Percentiles rank a stretch among this genome's conserved stretches.
phyloP scores from a whole-genome alignment of 202 grass and related monocot species.

The Alloteropsis angusta region DNA sequence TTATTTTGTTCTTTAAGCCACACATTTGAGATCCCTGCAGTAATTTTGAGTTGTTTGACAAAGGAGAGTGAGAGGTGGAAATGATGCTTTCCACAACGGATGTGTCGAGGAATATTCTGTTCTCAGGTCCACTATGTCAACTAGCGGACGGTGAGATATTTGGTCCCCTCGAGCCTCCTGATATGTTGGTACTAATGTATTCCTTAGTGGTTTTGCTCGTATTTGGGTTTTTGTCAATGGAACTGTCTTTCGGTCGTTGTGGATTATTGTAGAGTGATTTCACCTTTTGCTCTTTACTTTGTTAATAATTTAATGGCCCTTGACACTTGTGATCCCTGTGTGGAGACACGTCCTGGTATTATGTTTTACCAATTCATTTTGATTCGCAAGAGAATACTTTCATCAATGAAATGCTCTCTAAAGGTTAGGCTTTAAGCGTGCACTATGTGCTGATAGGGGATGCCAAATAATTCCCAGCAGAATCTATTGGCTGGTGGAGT shows the following conservation, averaged over 20 bases:
- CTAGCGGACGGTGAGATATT: conserved; percentile 25
- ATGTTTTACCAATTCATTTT: neutral
- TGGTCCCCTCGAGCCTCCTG: neutral
- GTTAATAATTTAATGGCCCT: neutral
- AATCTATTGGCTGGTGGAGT: conserved; percentile 34
- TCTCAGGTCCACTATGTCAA: conserved; percentile 32
- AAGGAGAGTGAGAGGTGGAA: neutral
- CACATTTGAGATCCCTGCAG: neutral
- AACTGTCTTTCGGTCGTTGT: neutral
- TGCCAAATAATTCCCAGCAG: conserved; percentile 18
- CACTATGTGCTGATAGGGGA: conserved; percentile 6
- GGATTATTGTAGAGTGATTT: conserved; percentile 4
- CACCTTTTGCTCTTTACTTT: neutral
- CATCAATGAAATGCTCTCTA: conserved; percentile 4
- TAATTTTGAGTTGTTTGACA: conserved; percentile 24
- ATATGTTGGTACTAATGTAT: conserved; percentile 9
- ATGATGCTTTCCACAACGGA: conserved; percentile 15
- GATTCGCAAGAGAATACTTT: neutral
- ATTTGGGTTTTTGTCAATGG: neutral
- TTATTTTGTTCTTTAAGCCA: conserved; percentile 2
- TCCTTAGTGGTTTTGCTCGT: neutral
- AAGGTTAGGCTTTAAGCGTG: neutral
- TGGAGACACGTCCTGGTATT: neutral
- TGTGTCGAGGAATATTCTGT: conserved; percentile 33
- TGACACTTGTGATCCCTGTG: neutral